phyloP scores from a whole-genome alignment of 1,284 basidiomycete species.

The Hemileia vastatrix region DNA sequence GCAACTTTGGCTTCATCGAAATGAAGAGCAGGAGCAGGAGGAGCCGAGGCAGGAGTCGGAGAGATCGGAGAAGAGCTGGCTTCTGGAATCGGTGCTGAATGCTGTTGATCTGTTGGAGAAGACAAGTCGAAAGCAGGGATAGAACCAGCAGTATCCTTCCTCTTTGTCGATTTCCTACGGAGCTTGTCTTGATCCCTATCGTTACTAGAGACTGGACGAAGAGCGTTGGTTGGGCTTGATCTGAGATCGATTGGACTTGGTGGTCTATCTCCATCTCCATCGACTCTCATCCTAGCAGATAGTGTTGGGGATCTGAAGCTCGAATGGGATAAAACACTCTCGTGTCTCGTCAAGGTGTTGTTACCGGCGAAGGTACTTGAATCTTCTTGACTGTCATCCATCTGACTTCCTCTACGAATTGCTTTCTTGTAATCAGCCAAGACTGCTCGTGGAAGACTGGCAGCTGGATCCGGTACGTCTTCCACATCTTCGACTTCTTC shows the following conservation, averaged over 20 bases:
- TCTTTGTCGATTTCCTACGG: neutral
- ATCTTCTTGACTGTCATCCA: neutral
- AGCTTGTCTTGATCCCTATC: neutral
- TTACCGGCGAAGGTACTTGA: neutral
- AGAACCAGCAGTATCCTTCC: neutral
- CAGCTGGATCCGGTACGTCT: constrained; percentile 30
- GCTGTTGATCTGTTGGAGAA: neutral
- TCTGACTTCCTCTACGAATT: constrained; percentile 17
- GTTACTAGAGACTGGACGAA: neutral
- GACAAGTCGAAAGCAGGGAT: neutral
- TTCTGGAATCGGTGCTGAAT: neutral
- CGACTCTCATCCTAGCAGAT: constrained; percentile 4
- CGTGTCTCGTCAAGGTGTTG: neutral
- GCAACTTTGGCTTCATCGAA: neutral
- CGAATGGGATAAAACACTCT: neutral
- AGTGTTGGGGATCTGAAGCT: constrained; percentile 11
- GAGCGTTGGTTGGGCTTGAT: neutral
- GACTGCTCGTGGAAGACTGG: constrained; percentile 30
- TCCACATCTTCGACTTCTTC: constrained; percentile 33
- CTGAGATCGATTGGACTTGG: neutral
- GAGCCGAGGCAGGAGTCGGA: neutral
- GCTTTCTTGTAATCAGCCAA: constrained; percentile 37
- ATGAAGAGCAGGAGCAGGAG: neutral
- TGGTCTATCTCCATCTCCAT: neutral
- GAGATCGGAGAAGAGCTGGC: neutral